Evolutionary conservation across 108 stramenopile genomes (phyloP).

Genomic region (Skeletonema menzelii): DNA sequence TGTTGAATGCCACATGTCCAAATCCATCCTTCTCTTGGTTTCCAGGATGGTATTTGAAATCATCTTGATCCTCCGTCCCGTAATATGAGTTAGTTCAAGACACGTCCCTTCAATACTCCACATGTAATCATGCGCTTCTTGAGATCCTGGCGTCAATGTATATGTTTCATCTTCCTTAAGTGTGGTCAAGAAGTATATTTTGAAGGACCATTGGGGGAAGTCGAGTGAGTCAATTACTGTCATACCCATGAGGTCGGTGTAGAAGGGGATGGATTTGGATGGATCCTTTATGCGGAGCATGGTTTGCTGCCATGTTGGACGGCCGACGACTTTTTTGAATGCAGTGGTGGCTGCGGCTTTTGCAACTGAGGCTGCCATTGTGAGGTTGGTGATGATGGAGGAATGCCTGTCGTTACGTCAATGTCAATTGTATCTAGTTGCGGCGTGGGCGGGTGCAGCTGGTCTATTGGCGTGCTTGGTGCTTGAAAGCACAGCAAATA

Average conservation of each 20-base stretch:
- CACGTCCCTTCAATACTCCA: conserved; percentile 78
- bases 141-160: conserved; percentile 66
- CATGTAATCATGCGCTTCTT: conserved; percentile 83
- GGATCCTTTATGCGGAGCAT: conserved; percentile 88
- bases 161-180: conserved; percentile 61
- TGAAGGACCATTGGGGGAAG: conserved; percentile 81
- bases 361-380: background rate
- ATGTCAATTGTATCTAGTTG: too few relatives aligned
- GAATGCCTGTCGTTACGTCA: too few relatives aligned
- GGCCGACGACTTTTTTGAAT: conserved; percentile 55
- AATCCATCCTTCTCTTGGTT: conserved; percentile 97
- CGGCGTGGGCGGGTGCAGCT: too few relatives aligned
- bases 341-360: background rate
- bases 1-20: conserved; percentile 96
- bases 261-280: conserved; percentile 65
- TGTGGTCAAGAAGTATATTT: conserved; percentile 76
- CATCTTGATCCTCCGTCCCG: conserved; percentile 83
- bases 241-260: conserved; percentile 74
- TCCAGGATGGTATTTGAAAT: conserved; percentile 87
- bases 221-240: conserved; percentile 81
- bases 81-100: conserved; percentile 93
- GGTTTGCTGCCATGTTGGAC: conserved; percentile 90
- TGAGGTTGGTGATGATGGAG: too few relatives aligned
- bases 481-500: too few relatives aligned
- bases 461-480: too few relatives aligned